phyloP scores from a whole-genome alignment of 495 filamentous ascomycete species.

The Aspergillus affinis region DNA sequence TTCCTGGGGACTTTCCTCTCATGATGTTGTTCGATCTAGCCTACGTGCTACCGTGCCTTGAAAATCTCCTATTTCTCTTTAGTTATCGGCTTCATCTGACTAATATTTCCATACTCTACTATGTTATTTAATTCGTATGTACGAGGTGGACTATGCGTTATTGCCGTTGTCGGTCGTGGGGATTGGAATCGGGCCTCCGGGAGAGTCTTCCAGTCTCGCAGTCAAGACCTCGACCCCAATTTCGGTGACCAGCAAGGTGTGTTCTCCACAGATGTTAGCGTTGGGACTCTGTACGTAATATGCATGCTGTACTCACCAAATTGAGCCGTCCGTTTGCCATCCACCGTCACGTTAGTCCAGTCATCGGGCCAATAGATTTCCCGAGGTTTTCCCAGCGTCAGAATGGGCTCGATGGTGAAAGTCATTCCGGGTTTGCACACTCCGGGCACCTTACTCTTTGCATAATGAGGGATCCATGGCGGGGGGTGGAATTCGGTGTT shows the following conservation, averaged over 20 bases:
- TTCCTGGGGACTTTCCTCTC: too few relatives aligned
- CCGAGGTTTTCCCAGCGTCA: constrained; percentile 60
- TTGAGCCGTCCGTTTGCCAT: constrained; percentile 69
- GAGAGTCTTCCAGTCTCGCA: constrained; percentile 68
- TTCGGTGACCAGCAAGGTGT: constrained; percentile 83
- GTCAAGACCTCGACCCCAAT: constrained; percentile 86
- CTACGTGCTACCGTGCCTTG: too few relatives aligned
- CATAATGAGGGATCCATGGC: constrained; percentile 72
- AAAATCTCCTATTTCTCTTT: too few relatives aligned
- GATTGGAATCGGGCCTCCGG: constrained; percentile 72
- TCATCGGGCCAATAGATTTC: constrained; percentile 73
- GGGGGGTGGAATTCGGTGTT: constrained; percentile 68
- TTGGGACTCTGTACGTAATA: constrained; percentile 6
- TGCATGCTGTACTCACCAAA: constrained; percentile 43
- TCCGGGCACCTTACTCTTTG: constrained; percentile 70
- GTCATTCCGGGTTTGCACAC: constrained; percentile 70
- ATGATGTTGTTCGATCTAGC: too few relatives aligned
- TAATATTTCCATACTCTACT: too few relatives aligned
- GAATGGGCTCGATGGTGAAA: constrained; percentile 75
- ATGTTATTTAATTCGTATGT: too few relatives aligned
- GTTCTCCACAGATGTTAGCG: constrained; percentile 50
- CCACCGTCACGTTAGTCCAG: constrained; percentile 68
- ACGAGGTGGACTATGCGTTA: too few relatives aligned
- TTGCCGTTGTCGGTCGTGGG: constrained; percentile 26
- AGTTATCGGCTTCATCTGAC: too few relatives aligned